Evolutionary conservation across 768 basidiomycete species (phyloP).

Genomic region (Russula ochroleuca): DNA sequence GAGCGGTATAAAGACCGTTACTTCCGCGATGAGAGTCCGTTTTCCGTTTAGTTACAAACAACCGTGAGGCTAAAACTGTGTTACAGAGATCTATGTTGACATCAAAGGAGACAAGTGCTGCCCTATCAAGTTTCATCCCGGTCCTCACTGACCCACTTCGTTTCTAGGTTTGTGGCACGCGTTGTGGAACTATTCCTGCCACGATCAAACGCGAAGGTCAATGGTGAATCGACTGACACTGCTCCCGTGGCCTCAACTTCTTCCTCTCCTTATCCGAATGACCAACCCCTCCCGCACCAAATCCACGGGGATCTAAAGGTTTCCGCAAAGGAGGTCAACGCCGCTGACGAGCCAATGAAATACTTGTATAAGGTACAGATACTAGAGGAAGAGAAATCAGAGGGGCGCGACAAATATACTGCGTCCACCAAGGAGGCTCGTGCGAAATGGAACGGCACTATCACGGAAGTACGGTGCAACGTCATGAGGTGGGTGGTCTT

Average conservation of each 20-base stretch:
- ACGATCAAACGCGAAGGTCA: conserved; percentile 23
- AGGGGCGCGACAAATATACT: conserved; percentile 56
- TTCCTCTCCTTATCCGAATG: conserved; percentile 34
- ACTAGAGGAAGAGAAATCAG: conserved; percentile 66
- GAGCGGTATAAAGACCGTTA: conserved; percentile 97
- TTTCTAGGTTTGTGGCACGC: conserved; percentile 69
- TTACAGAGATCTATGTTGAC: conserved; percentile 80
- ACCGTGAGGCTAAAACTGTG: not conserved
- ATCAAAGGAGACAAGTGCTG: conserved; percentile 78
- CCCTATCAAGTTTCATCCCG: conserved; percentile 25
- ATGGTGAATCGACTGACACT: conserved; percentile 21
- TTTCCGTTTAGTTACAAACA: conserved; percentile 21
- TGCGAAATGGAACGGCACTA: conserved; percentile 64
- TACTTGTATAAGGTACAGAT: conserved; percentile 90
- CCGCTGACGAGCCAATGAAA: conserved; percentile 69
- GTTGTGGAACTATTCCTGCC: conserved; percentile 77
- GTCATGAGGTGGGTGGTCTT: conserved; percentile 63
- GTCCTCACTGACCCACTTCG: conserved; percentile 4
- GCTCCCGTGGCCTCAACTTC: conserved; percentile 37
- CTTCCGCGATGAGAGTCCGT: conserved; percentile 84
- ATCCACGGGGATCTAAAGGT: conserved; percentile 78
- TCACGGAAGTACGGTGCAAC: conserved; percentile 77
- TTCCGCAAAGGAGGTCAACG: conserved; percentile 62
- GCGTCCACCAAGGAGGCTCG: conserved; percentile 50
- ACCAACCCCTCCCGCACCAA: conserved; percentile 55